Percentiles rank a stretch among this genome's conserved stretches.
These are phyloP conservation scores for Marasmius oreades DNA, from an alignment of 1,284 basidiomycete species.

Conservation along the genomic window DNA sequence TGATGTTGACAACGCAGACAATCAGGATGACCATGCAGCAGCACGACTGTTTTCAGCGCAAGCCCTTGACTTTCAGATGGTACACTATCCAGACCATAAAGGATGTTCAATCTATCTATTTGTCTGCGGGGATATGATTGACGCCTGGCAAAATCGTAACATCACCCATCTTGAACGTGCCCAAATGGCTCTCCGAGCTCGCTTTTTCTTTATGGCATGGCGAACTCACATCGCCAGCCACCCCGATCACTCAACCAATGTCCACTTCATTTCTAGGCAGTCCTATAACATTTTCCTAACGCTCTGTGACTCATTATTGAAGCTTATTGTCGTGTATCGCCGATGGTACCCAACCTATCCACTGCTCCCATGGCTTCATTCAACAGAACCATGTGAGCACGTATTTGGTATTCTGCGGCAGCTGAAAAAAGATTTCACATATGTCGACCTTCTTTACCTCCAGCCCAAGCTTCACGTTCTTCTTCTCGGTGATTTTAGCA, in stretches of 20 bases:
- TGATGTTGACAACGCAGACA: conserved; percentile 30
- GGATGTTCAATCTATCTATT: conserved; percentile 26
- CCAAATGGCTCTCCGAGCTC: conserved; percentile 27
- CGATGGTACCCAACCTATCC: conserved; percentile 23
- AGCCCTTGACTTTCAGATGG: conserved; percentile 20
- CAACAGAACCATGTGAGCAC: conserved; percentile 36
- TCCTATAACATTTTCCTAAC: conserved; percentile 27
- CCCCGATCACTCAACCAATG: conserved; percentile 18
- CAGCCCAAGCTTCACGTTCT: conserved; percentile 24
- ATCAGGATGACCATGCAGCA: conserved; percentile 36
- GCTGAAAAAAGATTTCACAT: conserved; percentile 30
- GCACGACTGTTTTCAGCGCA: conserved; percentile 29
- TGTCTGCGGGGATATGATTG: conserved; percentile 33
- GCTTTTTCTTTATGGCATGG: conserved; percentile 31
- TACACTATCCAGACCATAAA: conserved; percentile 20
- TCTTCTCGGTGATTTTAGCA: conserved; percentile 15
- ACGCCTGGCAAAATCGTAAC: conserved; percentile 33
- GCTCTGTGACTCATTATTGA: conserved; percentile 27
- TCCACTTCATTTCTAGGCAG: conserved; percentile 32
- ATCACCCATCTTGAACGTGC: conserved; percentile 26
- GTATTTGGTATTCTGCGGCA: conserved; percentile 28
- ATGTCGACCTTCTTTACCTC: conserved; percentile 26
- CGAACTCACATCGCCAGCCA: conserved; percentile 16
- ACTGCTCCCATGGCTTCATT: conserved; percentile 38
- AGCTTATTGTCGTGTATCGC: conserved; percentile 30